Evolutionary conservation across 2,329 filamentous ascomycete genomes (phyloP).

Genomic region (Hypoxylon sp.): DNA sequence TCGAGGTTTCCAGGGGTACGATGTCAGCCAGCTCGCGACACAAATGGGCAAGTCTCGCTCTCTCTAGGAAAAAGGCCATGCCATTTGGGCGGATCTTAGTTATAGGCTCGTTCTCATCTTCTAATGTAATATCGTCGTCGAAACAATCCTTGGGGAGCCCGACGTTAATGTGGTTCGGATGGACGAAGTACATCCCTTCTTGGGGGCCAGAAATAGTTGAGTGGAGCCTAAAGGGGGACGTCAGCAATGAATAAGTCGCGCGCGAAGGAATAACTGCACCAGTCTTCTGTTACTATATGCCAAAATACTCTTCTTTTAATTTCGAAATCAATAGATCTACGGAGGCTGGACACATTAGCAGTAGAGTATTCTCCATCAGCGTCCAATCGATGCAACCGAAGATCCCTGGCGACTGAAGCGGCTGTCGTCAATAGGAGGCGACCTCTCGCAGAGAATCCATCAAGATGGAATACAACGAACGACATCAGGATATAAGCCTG

Average conservation of each 20-base stretch:
- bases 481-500: slow-evolving; percentile 45
- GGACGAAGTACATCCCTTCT: slow-evolving; percentile 46
- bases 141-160: slow-evolving; percentile 35
- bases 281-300: slow-evolving; percentile 40
- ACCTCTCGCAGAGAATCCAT: slow-evolving; percentile 43
- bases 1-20: slow-evolving; percentile 36
- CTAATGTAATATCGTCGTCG: slow-evolving; percentile 31
- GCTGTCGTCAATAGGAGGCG: slow-evolving; percentile 39
- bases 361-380: slow-evolving; percentile 12
- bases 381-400: slow-evolving; percentile 44
- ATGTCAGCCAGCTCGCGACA: slow-evolving; percentile 42
- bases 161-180: slow-evolving; percentile 41
- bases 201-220: slow-evolving; percentile 46
- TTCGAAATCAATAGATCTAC: slow-evolving; percentile 32
- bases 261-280: slow-evolving; percentile 18
- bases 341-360: not conserved
- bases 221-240: slow-evolving; percentile 32
- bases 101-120: not conserved
- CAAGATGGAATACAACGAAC: slow-evolving; percentile 41
- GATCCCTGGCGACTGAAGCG: slow-evolving; percentile 40
- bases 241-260: not conserved
- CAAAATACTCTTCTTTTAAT: slow-evolving; percentile 44
- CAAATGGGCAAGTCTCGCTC: slow-evolving; percentile 40
- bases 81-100: slow-evolving; percentile 31
- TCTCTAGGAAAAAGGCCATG: slow-evolving; percentile 42